phyloP scores from a whole-genome alignment of 495 filamentous ascomycete species.

The Entonaema liquescens region DNA sequence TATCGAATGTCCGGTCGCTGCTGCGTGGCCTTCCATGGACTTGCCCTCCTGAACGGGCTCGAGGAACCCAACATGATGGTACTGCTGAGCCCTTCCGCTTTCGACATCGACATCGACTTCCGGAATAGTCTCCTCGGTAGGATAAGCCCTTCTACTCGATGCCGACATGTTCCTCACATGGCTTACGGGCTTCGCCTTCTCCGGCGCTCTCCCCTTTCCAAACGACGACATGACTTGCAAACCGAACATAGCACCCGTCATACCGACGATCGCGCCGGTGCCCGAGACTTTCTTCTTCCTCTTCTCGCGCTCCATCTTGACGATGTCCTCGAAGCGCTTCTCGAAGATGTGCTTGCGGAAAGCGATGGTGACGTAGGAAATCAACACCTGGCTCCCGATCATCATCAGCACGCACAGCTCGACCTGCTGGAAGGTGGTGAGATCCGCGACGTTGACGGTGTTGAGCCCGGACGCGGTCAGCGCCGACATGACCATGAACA shows the following conservation, averaged over 20 bases:
- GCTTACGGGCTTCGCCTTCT: slow-evolving; percentile 20
- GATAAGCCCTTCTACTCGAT: slow-evolving; percentile 3
- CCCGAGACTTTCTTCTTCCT: slow-evolving; percentile 38
- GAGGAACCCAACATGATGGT: slow-evolving; percentile 42
- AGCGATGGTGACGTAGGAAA: slow-evolving; percentile 62
- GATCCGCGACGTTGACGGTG: slow-evolving; percentile 63
- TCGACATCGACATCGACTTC: slow-evolving; percentile 13
- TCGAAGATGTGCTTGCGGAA: slow-evolving; percentile 72
- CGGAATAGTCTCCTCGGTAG: slow-evolving; percentile 21
- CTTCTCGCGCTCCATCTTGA: slow-evolving; percentile 51
- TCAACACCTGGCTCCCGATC: slow-evolving; percentile 68
- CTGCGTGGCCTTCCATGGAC: slow-evolving; percentile 21
- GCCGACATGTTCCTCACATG: slow-evolving; percentile 10
- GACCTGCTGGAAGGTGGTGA: slow-evolving; percentile 77
- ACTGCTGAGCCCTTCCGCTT: slow-evolving; percentile 13
- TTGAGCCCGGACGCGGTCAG: slow-evolving; percentile 79
- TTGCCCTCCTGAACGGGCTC: slow-evolving; percentile 39
- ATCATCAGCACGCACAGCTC: slow-evolving; percentile 72
- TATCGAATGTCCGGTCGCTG: slow-evolving; percentile 40
- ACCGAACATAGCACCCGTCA: slow-evolving; percentile 44
- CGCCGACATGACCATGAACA: slow-evolving; percentile 75
- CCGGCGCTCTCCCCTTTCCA: slow-evolving; percentile 27
- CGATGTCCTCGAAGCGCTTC: slow-evolving; percentile 63
- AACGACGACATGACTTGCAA: slow-evolving; percentile 43
- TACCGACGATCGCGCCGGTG: slow-evolving; percentile 37